Percentiles rank a stretch among this genome's conserved stretches.
These are phyloP conservation scores for Rutstroemia sp. DNA, from an alignment of 2,329 filamentous ascomycete genomes.

Conservation along the genomic window DNA sequence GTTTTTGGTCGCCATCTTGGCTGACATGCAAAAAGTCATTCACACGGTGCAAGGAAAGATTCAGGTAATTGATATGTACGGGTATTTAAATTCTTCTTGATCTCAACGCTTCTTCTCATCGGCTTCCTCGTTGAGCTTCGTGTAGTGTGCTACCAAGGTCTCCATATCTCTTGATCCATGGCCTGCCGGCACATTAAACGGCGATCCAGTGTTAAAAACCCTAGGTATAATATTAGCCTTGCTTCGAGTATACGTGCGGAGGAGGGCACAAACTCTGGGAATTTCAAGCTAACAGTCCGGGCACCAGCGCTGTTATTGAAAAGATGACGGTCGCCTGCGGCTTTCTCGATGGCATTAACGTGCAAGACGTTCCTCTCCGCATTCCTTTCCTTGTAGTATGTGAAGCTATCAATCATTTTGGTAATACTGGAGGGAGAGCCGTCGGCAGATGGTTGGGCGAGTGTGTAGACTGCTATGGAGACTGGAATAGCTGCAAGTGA, in stretches of 20 bases:
- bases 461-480: slow-evolving; percentile 36
- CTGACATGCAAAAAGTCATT: neutral
- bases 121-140: slow-evolving; percentile 46
- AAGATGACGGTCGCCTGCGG: slow-evolving; percentile 53
- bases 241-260: neutral
- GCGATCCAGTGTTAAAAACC: slow-evolving; percentile 53
- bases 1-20: slow-evolving; percentile 5
- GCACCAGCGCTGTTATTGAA: slow-evolving; percentile 42
- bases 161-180: slow-evolving; percentile 49
- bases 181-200: slow-evolving; percentile 57
- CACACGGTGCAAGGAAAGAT: neutral
- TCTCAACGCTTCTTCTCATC: slow-evolving; percentile 42
- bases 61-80: slow-evolving; percentile 9
- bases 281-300: slow-evolving; percentile 45
- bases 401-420: slow-evolving; percentile 47
- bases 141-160: slow-evolving; percentile 54
- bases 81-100: slow-evolving; percentile 10
- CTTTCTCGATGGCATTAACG: slow-evolving; percentile 53
- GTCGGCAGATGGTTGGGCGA: slow-evolving; percentile 33
- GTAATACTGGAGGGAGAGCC: slow-evolving; percentile 37
- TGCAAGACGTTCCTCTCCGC: slow-evolving; percentile 52
- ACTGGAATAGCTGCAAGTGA: slow-evolving; percentile 38
- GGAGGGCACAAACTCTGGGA: slow-evolving; percentile 51
- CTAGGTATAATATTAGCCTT: slow-evolving; percentile 34
- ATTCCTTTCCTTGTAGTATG: slow-evolving; percentile 43